Evolutionary conservation across 371 early-diverging fungal genomes (phyloP).

Genomic region (Umbelopsis sp.): DNA sequence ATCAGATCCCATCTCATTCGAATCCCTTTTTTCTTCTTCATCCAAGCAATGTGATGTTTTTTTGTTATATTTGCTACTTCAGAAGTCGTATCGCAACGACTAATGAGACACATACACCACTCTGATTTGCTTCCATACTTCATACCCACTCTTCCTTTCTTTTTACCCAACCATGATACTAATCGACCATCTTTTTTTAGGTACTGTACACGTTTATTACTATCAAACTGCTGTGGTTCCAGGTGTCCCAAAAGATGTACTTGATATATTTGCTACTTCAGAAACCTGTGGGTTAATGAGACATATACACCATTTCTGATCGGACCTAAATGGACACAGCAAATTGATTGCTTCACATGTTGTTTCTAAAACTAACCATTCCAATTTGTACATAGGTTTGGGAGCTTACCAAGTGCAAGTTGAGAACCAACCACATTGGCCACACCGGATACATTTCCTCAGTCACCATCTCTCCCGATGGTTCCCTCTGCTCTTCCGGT

Average conservation of each 20-base stretch:
- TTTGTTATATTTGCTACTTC: conserved; percentile 70
- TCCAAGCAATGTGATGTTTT: conserved; percentile 16
- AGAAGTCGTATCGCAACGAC: conserved; percentile 46
- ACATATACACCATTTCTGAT: conserved; percentile 16
- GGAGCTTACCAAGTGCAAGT: conserved; percentile 91
- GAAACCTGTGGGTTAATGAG: conserved; percentile 22
- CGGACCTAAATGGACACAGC: neutral
- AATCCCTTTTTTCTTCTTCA: neutral
- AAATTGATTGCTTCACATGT: neutral
- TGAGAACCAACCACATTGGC: conserved; percentile 93
- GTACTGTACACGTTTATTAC: neutral
- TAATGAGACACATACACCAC: conserved; percentile 62
- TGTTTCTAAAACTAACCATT: neutral
- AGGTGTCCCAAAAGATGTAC: conserved; percentile 13
- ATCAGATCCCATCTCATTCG: neutral
- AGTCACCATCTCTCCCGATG: conserved; percentile 95
- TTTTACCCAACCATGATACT: neutral
- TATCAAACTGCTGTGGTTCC: neutral
- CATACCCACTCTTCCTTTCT: conserved; percentile 24
- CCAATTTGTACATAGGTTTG: conserved; percentile 71
- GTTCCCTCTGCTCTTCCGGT: conserved; percentile 96
- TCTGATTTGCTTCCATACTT: conserved; percentile 22
- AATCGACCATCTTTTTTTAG: neutral
- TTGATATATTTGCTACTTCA: conserved; percentile 37
- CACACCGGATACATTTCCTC: conserved; percentile 92